Conservation (phyloP, 352 stramenopile species). For the Phytophthora megakarya region DNA sequence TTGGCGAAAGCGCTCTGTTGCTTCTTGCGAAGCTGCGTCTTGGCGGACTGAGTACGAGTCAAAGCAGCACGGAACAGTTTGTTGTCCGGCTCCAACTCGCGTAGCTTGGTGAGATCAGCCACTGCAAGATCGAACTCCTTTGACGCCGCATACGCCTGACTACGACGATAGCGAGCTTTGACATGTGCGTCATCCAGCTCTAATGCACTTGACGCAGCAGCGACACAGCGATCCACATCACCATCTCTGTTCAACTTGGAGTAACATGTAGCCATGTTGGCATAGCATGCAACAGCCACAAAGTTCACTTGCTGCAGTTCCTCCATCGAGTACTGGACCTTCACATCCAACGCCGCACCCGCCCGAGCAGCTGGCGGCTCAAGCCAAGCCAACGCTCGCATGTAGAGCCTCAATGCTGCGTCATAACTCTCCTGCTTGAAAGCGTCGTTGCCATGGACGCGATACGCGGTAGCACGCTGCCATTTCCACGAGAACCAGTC, state of each 20-base stretch:
- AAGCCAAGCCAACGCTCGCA: slow-evolving; percentile 58
- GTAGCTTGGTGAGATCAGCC: slow-evolving; percentile 47
- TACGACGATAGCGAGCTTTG: slow-evolving; percentile 72
- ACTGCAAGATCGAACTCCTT: slow-evolving; percentile 69
- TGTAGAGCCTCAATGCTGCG: slow-evolving; percentile 48
- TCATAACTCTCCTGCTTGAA: slow-evolving; percentile 51
- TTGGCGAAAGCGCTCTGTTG: slow-evolving; percentile 47
- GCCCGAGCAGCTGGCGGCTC: slow-evolving; percentile 40
- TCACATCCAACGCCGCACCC: slow-evolving; percentile 20
- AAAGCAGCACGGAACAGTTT: slow-evolving; percentile 50
- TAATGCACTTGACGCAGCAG: slow-evolving; percentile 55
- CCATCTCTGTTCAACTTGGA: slow-evolving; percentile 45
- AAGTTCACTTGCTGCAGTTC: slow-evolving; percentile 42
- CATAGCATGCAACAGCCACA: slow-evolving; percentile 53
- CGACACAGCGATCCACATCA: slow-evolving; percentile 47
- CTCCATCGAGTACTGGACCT: slow-evolving; percentile 41
- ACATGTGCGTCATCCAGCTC: slow-evolving; percentile 46
- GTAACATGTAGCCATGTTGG: slow-evolving; percentile 68
- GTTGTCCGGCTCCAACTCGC: slow-evolving; percentile 47
- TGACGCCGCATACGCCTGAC: slow-evolving; percentile 55
- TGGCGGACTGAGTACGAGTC: slow-evolving; percentile 32
- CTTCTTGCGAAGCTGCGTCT: slow-evolving; percentile 43
- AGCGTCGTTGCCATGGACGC: slow-evolving; percentile 54
- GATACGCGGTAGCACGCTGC: slow-evolving; percentile 46
- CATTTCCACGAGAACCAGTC: slow-evolving; percentile 66